Evolutionary conservation across 768 basidiomycete species (phyloP).

Genomic region (Phlebiopsis flavidoalba): DNA sequence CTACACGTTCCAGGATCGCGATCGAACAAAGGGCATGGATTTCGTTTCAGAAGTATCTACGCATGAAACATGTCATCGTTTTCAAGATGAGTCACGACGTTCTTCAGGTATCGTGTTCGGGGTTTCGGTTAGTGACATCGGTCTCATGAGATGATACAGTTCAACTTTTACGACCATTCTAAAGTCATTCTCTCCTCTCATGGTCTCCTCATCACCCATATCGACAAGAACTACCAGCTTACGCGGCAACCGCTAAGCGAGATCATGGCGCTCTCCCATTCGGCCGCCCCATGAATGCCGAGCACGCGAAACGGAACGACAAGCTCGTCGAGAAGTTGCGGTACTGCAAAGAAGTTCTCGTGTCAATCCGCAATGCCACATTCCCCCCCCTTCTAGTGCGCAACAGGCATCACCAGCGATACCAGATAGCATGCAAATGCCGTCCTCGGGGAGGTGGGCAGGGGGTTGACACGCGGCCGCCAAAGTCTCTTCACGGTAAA

Average conservation of each 20-base stretch:
- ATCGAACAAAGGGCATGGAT: slow-evolving; percentile 79
- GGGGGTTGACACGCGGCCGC: neutral
- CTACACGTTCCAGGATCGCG: slow-evolving; percentile 71
- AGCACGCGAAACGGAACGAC: slow-evolving; percentile 55
- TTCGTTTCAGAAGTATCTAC: slow-evolving; percentile 93
- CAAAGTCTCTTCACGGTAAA: neutral
- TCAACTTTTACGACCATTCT: slow-evolving; percentile 98
- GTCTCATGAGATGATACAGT: slow-evolving; percentile 41
- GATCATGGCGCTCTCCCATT: slow-evolving; percentile 56
- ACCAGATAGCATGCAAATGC: neutral
- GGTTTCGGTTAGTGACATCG: neutral
- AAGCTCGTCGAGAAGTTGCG: slow-evolving; percentile 74
- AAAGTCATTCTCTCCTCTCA: slow-evolving; percentile 86
- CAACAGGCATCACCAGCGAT: neutral
- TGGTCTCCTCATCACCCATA: slow-evolving; percentile 79
- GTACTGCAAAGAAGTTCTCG: slow-evolving; percentile 82
- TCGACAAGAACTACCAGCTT: slow-evolving; percentile 83
- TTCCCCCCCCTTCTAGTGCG: no score
- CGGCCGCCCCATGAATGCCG: slow-evolving; percentile 40
- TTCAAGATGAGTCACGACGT: slow-evolving; percentile 96
- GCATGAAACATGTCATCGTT: slow-evolving; percentile 96
- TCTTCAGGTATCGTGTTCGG: slow-evolving; percentile 63
- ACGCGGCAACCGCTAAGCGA: slow-evolving; percentile 69
- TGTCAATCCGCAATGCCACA: slow-evolving; percentile 62
- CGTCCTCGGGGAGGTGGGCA: neutral